A percentile compares a stretch with the other conserved stretches of the same genome.
Evolutionary conservation across 202 grass and related monocot species (phyloP).

Genomic region (Tripidium arundinaceum): DNA sequence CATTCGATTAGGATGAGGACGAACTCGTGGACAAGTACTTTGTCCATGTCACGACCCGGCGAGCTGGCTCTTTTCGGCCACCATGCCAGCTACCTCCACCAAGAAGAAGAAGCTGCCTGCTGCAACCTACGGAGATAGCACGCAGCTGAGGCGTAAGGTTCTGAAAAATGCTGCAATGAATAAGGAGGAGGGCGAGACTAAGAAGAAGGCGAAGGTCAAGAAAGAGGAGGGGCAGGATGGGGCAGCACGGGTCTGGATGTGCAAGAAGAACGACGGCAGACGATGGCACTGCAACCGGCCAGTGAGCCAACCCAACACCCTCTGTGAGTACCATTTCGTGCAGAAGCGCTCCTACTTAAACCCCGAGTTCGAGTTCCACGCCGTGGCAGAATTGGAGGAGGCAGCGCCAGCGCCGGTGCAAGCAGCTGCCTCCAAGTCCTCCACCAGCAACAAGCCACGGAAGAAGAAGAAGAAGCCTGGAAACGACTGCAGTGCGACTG

Average conservation of each 20-base stretch:
- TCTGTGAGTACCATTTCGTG: conserved; percentile 56
- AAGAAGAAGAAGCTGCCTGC: background rate
- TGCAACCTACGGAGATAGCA: background rate
- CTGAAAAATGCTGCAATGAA: background rate
- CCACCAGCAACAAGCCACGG: background rate
- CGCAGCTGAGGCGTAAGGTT: background rate
- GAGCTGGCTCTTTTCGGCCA: conserved; percentile 34
- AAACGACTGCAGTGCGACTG: background rate
- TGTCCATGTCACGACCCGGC: conserved; percentile 20
- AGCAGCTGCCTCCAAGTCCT: background rate
- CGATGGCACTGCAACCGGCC: conserved; percentile 53
- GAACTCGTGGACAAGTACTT: conserved; percentile 31
- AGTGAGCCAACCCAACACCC: conserved; percentile 40
- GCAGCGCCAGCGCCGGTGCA: too few species aligned
- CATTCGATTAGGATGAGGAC: conserved; percentile 25
- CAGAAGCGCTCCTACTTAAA: conserved; percentile 42
- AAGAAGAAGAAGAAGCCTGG: conserved; percentile 45
- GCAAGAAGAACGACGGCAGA: conserved; percentile 72
- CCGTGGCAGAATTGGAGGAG: background rate
- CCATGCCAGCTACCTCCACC: background rate
- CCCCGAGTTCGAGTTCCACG: background rate
- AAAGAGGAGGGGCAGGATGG: conserved; percentile 8
- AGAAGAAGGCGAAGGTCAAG: conserved; percentile 1
- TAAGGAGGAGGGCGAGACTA: background rate
- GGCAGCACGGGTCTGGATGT: background rate